Conservation (phyloP, 2,329 filamentous ascomycete genomes). For the Penicillium sp. region DNA sequence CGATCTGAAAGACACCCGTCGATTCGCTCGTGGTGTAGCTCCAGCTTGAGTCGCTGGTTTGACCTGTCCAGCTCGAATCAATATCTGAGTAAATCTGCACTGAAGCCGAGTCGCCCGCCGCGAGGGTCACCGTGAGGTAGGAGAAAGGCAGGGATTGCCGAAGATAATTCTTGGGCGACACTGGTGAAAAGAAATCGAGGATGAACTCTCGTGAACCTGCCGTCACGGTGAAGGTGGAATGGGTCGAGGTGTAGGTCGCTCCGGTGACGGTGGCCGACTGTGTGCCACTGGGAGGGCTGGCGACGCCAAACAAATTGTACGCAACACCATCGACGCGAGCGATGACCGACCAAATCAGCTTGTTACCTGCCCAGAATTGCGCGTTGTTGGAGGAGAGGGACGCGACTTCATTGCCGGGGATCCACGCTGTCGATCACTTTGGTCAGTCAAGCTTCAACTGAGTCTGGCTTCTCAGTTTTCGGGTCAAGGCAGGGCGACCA, state of each 20-base stretch:
- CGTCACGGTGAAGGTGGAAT: conserved; percentile 38
- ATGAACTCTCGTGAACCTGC: conserved; percentile 37
- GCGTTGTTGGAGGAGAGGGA: conserved; percentile 36
- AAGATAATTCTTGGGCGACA: conserved; percentile 40
- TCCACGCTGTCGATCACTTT: conserved; percentile 34
- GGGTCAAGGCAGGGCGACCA: neutral
- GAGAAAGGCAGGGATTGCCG: conserved; percentile 45
- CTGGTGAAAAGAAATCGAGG: conserved; percentile 46
- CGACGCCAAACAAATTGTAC: conserved; percentile 44
- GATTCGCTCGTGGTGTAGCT: conserved; percentile 24
- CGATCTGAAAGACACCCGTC: conserved; percentile 34
- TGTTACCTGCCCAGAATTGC: conserved; percentile 43
- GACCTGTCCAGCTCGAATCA: conserved; percentile 43
- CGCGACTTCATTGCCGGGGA: conserved; percentile 38
- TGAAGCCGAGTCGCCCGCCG: conserved; percentile 20
- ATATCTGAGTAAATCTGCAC: conserved; percentile 46
- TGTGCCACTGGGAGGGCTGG: conserved; percentile 24
- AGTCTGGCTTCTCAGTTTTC: neutral
- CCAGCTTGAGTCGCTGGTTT: conserved; percentile 26
- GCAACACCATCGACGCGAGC: conserved; percentile 39
- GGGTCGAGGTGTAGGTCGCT: conserved; percentile 41
- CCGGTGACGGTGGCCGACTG: conserved; percentile 32
- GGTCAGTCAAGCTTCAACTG: neutral
- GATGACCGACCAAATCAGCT: conserved; percentile 42
- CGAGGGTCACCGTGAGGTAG: conserved; percentile 43